A percentile compares a stretch with the other conserved stretches of the same genome.
Conservation (phyloP, 371 early-diverging fungal genomes). For the Fennellomyces sp. region DNA sequence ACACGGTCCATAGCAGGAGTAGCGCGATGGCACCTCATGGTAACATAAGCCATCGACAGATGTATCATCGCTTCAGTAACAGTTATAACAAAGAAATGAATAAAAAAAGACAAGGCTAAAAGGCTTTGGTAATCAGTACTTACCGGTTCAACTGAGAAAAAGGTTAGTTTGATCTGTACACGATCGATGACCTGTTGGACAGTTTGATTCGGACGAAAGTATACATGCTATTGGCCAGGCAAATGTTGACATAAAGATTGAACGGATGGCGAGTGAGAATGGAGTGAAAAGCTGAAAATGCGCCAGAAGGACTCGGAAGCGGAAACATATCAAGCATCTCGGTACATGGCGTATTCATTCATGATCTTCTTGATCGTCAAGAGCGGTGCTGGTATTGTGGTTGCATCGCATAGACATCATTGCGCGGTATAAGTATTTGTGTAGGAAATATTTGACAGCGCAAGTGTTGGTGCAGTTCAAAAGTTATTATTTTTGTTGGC, state of each 20-base stretch:
- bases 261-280: constrained; percentile 15
- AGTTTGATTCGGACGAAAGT: constrained; percentile 9
- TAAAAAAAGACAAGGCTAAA: no score
- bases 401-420: neutral
- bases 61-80: constrained; percentile 20
- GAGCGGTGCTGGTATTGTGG: neutral
- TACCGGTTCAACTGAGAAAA: neutral
- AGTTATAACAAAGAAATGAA: neutral
- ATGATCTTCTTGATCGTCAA: neutral
- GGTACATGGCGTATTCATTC: constrained; percentile 18
- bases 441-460: neutral
- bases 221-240: constrained; percentile 12
- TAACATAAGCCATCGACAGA: neutral
- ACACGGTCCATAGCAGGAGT: neutral
- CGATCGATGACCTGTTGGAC: constrained; percentile 9
- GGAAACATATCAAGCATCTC: constrained; percentile 33
- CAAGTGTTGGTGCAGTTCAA: neutral
- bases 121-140: neutral
- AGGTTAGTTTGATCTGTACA: neutral
- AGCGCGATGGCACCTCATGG: neutral
- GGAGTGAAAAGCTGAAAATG: constrained; percentile 22
- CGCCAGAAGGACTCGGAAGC: constrained; percentile 30
- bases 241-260: constrained; percentile 22
- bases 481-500: no score
- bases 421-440: neutral